Conservation (phyloP, 2,329 filamentous ascomycete species). For the Stachybotrys echinatus region DNA sequence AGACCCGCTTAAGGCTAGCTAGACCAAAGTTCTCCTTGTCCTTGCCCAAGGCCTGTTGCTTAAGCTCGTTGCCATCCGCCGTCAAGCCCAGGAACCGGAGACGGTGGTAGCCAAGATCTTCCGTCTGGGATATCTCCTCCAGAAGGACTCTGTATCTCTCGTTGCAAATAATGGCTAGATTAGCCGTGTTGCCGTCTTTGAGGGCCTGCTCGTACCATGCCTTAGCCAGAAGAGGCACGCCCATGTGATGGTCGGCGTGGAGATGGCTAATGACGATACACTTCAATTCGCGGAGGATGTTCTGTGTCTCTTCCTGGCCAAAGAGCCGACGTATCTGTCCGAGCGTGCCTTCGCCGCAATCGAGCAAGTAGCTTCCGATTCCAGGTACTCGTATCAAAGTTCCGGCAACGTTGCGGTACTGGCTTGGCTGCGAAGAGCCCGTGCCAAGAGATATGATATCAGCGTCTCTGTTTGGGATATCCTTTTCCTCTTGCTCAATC, state of each 20-base stretch:
- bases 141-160: slow-evolving; percentile 70
- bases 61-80: slow-evolving; percentile 26
- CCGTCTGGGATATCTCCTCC: slow-evolving; percentile 70
- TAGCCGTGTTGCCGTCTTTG: slow-evolving; percentile 25
- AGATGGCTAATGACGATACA: slow-evolving; percentile 91
- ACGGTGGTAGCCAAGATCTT: slow-evolving; percentile 66
- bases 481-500: slow-evolving; percentile 49
- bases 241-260: slow-evolving; percentile 94
- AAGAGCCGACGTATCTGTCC: slow-evolving; percentile 79
- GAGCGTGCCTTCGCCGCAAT: slow-evolving; percentile 88
- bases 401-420: slow-evolving; percentile 90
- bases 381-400: slow-evolving; percentile 81
- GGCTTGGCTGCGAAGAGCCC: slow-evolving; percentile 83
- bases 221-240: slow-evolving; percentile 72
- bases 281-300: slow-evolving; percentile 73
- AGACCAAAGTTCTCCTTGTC: slow-evolving; percentile 54
- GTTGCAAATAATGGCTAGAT: slow-evolving; percentile 65
- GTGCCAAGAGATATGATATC: slow-evolving; percentile 88
- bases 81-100: slow-evolving; percentile 29
- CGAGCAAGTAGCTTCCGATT: slow-evolving; percentile 82
- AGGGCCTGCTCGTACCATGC: slow-evolving; percentile 65
- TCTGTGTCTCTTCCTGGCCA: slow-evolving; percentile 54
- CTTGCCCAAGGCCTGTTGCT: neutral
- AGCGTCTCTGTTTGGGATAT: slow-evolving; percentile 67
- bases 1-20: slow-evolving; percentile 58